phyloP scores from a whole-genome alignment of 177 flowering plant species.

The Vitis hybrid region DNA sequence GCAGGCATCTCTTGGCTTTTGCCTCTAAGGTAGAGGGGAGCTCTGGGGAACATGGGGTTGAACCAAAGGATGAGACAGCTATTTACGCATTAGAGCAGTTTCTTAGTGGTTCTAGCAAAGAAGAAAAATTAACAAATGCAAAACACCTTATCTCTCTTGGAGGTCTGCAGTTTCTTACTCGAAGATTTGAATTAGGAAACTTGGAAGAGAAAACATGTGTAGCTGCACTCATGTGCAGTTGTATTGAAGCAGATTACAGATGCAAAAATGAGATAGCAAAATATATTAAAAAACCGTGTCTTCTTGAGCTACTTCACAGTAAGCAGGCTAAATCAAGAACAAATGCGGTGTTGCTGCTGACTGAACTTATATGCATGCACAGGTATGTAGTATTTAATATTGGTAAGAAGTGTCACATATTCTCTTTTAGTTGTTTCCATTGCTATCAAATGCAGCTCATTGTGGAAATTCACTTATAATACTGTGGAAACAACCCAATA shows the following conservation, averaged over 20 bases:
- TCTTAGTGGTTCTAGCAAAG: conserved; percentile 35
- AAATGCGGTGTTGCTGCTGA: conserved; percentile 44
- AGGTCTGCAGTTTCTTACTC: conserved; percentile 55
- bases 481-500: not conserved
- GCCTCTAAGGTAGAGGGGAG: conserved; percentile 30
- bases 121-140: conserved; percentile 41
- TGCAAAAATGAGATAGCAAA: conserved; percentile 54
- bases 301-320: conserved; percentile 55
- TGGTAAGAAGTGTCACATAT: not conserved
- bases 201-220: conserved; percentile 48
- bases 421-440: not conserved
- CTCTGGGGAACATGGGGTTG: conserved; percentile 15
- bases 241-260: conserved; percentile 54
- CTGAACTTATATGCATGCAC: conserved; percentile 57
- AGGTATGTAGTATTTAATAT: conserved; percentile 35
- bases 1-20: conserved; percentile 29
- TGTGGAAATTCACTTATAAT: not conserved
- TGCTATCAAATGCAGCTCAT: not conserved
- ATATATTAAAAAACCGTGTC: conserved; percentile 34
- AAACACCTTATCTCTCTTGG: conserved; percentile 55
- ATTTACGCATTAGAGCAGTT: conserved; percentile 48
- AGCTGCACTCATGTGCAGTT: conserved; percentile 37
- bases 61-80: conserved; percentile 36
- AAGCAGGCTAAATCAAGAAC: conserved; percentile 40
- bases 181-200: conserved; percentile 46